These are phyloP conservation scores for Amoebophrya sp. DNA, from an alignment of 169 alveolate genomes.

Conservation along the genomic window DNA sequence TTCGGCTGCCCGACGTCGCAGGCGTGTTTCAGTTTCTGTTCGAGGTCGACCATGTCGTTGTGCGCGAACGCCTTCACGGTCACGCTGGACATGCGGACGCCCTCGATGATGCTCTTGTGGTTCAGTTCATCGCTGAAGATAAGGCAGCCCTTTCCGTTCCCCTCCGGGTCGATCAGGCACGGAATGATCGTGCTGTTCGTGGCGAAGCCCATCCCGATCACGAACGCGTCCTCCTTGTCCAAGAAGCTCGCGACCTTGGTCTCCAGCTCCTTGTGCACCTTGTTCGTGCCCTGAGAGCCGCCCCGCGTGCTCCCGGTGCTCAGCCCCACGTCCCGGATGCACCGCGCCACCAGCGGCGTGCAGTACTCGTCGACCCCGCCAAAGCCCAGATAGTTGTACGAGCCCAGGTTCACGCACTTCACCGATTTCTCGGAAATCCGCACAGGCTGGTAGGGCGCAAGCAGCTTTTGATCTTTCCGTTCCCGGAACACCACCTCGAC, in stretches of 20 bases:
- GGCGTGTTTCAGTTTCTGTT: conserved; percentile 27
- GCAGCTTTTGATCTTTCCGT: neutral
- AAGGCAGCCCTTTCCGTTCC: neutral
- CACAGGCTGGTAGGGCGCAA: neutral
- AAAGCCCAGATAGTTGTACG: conserved; percentile 15
- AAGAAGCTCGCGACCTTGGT: neutral
- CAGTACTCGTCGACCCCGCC: conserved; percentile 16
- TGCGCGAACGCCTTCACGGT: conserved; percentile 40
- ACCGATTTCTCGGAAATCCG: neutral
- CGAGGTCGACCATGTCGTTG: conserved; percentile 50
- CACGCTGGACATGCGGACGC: conserved; percentile 50
- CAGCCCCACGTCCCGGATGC: neutral
- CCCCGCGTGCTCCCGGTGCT: neutral
- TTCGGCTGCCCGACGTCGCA: neutral
- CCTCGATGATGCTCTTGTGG: conserved; percentile 65
- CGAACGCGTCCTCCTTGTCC: conserved; percentile 16
- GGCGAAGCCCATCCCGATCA: conserved; percentile 20
- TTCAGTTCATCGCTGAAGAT: conserved; percentile 48
- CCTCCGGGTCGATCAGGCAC: neutral
- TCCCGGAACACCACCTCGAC: neutral
- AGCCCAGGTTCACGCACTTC: conserved; percentile 10
- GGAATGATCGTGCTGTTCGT: neutral
- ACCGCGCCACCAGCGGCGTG: conserved; percentile 9
- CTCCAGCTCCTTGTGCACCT: conserved; percentile 6
- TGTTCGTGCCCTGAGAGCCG: neutral